Base-by-base conservation (phyloP, 441 rosid genomes). In the Biscutella auriculata region DNA sequence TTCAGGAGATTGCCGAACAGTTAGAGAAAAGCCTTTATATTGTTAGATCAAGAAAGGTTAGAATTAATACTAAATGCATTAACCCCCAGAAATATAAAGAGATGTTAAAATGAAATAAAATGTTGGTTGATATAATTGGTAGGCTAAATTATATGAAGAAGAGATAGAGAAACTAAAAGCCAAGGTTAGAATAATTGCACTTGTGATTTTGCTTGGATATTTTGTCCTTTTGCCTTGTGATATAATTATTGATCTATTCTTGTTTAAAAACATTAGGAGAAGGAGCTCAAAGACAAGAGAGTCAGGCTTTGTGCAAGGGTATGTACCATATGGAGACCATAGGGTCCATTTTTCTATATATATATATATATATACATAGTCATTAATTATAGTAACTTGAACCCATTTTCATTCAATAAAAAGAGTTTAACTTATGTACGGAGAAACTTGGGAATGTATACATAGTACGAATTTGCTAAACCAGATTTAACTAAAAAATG, bases 11-110 rank as follows among this genome's bases (percentile, higher is more conserved):
- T 11, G 66, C 48, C 35, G n/a, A 23, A n/a, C 79, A 81, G 66
- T 55, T 82, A 1, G 86, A 76, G 66, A 70, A 34, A 51, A 79
- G 88, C 66, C 71, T 87, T 43, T 19, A 17, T 39, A 84, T 30
- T 12, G 66, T 82, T 42, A 78, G 93, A 59, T 69, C 76, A 29
- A 76, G 75, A 77, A 84, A 82, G 86, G 96, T 82, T 62, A 70
- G 72, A 79, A n/a, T n/a, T n/a, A 76, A 79, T 79, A 90, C 73
- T 57, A 4, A 12, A 28, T 13, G 16, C 14, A 50, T 9, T 17
- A 7, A 9, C 8, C 12, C 1, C n/a, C 11, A 21, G 5, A 6
- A 6, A 32, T 6, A 43, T 4, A 28, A 5, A 28, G 6, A 28
- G n/a, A 29, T 29, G 32, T 29, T 8, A 4, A 17, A 3, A 40